Base-by-base conservation (phyloP, 805 yeast species). In the Grigorovia transvaalensis region DNA sequence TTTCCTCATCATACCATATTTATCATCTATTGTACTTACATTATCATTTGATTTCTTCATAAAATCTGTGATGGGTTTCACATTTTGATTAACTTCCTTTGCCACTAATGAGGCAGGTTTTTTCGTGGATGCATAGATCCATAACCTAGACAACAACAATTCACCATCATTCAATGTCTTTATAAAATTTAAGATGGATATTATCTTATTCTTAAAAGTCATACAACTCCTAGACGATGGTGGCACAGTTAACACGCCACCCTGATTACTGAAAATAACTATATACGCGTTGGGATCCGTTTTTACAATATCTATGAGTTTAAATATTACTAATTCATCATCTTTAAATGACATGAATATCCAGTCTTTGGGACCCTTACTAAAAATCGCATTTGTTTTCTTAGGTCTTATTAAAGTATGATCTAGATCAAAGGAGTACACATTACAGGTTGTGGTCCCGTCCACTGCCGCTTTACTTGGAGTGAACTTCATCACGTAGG, bases 231-330 rank as follows among this genome's bases (percentile, higher is more conserved):
- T 67, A 4, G 69, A 63, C 23, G 53, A 61, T 12, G 56, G 49
- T 9, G 70, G 71, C 6, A 56, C 58, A 2, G 65, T 56, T 4
- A 65, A 49, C 2, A 66, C 62, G 0, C 81, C 84, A 19, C 91
- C 96, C 65, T 91, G 99, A 63, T 91, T 91, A 0, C 96, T 80
- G 64, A 91, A 87, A 1, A 91, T 77, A 3, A 84, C 90, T 3
- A 89, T 57, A 1, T 76, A 55, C 46, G 71, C 70, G 11, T 63
- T 59, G 3, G 54, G 54, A 35, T 61, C 62, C 38, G 48, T 47
- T 30, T 50, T 29, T 4, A 51, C 51, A 9, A 63, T 48, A 18
- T 56, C 49, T 2, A 54, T 17, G 11, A 68, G 51, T 33, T 43
- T 57, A 9, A 58, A 58, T 6, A 65, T 27, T 2, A 66, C 56